Conservation (phyloP, 108 stramenopile species). For the Nitzschia inconspicua region DNA sequence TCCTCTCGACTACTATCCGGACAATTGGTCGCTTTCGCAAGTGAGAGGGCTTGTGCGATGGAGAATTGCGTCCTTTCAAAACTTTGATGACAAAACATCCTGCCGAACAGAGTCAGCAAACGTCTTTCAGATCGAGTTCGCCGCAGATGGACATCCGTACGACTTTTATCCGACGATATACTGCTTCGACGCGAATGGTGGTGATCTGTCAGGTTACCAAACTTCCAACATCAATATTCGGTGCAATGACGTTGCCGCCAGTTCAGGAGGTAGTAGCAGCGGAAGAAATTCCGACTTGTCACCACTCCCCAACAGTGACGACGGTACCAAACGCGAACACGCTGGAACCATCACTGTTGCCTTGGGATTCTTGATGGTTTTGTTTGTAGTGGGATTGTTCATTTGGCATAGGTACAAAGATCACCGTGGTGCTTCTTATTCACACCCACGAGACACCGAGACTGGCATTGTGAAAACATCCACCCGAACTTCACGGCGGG, state of each 20-base stretch:
- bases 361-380: no score
- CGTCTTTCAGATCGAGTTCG: constrained; percentile 4
- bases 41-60: neutral
- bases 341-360: no score
- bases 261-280: neutral
- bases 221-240: constrained; percentile 2
- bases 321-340: no score
- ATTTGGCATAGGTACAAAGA: no score
- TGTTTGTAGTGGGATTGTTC: no score
- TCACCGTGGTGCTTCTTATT: no score
- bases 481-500: no score
- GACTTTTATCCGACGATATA: constrained; percentile 7
- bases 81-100: neutral
- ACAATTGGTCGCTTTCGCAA: neutral
- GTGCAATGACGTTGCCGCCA: neutral
- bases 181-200: constrained; percentile 5
- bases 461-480: no score
- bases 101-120: neutral
- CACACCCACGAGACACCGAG: no score
- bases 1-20: neutral
- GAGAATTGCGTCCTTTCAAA: neutral
- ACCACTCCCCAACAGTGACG: no score
- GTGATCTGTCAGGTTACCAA: neutral
- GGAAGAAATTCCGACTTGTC: no score
- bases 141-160: constrained; percentile 18